Conservation (phyloP, 768 basidiomycete species). For the Nidularia sp. region DNA sequence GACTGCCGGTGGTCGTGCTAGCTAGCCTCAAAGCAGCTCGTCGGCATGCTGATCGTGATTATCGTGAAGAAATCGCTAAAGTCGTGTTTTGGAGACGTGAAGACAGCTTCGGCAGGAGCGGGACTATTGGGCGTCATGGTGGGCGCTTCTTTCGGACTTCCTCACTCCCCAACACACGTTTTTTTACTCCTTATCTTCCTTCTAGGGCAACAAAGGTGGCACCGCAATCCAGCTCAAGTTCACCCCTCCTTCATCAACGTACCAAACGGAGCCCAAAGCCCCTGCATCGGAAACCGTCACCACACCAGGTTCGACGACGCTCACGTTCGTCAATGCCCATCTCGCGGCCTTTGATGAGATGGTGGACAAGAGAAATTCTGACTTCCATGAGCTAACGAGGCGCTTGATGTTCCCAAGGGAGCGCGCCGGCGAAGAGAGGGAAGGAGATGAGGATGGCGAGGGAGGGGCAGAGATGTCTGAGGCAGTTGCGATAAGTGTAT, state of each 20-base stretch:
- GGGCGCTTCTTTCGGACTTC: constrained; percentile 5
- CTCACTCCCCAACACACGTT: too few species aligned
- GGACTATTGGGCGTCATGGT: constrained; percentile 83
- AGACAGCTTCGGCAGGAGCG: constrained; percentile 52
- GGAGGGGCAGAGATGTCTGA: constrained; percentile 8
- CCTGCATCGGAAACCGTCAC: constrained; percentile 2
- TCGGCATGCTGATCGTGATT: constrained; percentile 76
- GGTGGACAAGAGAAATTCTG: constrained; percentile 66
- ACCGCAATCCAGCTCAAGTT: constrained; percentile 62
- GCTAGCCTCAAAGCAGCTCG: constrained; percentile 75
- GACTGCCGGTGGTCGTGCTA: constrained; percentile 16
- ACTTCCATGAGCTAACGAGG: constrained; percentile 67
- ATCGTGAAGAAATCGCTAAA: constrained; percentile 54
- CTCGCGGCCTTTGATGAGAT: constrained; percentile 83
- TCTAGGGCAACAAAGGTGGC: constrained; percentile 82
- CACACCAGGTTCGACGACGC: constrained; percentile 34
- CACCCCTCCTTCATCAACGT: constrained; percentile 29
- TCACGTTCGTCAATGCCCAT: constrained; percentile 82
- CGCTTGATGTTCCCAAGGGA: constrained; percentile 46
- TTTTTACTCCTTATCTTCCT: not conserved
- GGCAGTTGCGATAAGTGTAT: constrained; percentile 26
- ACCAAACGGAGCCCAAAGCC: not conserved
- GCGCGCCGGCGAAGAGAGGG: not conserved
- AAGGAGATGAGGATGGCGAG: constrained; percentile 10
- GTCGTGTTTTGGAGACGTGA: constrained; percentile 49